Evolutionary conservation across 495 filamentous ascomycete species (phyloP).

Genomic region (Penicillium paradoxum): DNA sequence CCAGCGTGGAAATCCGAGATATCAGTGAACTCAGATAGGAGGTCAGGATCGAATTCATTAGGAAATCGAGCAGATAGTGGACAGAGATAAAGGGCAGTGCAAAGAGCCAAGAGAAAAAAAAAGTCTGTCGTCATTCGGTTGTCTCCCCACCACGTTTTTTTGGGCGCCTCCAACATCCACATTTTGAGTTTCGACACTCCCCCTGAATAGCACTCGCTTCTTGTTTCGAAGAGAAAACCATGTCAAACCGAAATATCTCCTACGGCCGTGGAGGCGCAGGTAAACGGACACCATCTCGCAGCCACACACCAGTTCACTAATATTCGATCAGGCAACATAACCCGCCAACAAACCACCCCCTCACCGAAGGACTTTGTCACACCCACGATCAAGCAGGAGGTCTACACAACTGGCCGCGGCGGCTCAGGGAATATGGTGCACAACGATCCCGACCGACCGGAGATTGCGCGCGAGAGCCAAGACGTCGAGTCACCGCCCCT

Average conservation of each 20-base stretch:
- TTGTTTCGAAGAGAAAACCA: constrained; percentile 8
- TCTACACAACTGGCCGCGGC: constrained; percentile 79
- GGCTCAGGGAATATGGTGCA: constrained; percentile 73
- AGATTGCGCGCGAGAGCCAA: constrained; percentile 71
- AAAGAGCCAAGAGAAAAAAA: too few species aligned
- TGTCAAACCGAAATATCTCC: constrained; percentile 37
- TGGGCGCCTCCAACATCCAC: too few species aligned
- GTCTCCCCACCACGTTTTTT: too few species aligned
- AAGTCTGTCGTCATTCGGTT: too few species aligned
- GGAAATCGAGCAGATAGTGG: too few species aligned
- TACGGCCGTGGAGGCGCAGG: constrained; percentile 55
- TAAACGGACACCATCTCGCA: constrained; percentile 18
- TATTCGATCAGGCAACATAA: constrained; percentile 70
- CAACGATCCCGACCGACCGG: constrained; percentile 56
- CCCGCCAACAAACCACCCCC: constrained; percentile 48
- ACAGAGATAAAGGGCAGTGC: too few species aligned
- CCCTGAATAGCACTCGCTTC: too few species aligned
- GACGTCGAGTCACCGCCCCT: constrained; percentile 63
- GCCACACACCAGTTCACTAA: not conserved
- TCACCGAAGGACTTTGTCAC: constrained; percentile 64
- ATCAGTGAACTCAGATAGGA: too few species aligned
- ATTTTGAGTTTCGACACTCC: too few species aligned
- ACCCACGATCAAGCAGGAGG: constrained; percentile 72
- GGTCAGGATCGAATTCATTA: too few species aligned
- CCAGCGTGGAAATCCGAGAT: too few species aligned